Evolutionary conservation across 1,139 yeast species (phyloP), one percentile per base, ranked within the genome.

Genomic region (Zygotorulaspora mrakii): DNA sequence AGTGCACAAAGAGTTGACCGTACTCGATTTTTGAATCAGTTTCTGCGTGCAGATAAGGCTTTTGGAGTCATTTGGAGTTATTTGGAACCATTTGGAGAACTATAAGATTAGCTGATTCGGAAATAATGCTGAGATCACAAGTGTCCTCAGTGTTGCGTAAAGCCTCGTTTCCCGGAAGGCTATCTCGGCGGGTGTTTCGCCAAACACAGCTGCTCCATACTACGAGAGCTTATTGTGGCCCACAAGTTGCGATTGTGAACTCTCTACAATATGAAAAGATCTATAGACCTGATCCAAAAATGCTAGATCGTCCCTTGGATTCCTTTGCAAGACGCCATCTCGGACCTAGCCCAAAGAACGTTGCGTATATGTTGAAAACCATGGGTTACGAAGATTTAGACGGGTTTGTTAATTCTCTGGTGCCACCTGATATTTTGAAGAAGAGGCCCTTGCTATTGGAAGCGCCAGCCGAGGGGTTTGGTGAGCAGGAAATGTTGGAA

Each of bases 321-420:
- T 82, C 94, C 2, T 91, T 89, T 64, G 77, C 86, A 37, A 77
- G 94, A 61, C 84, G 97, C 57, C 98, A 91, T 67, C 71, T 88
- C 47, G 98, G 98, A 11, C 94, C 96, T 14, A 71, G 76, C 13
- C 78, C 85, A 0, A 60, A 55, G 1, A 78, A 85, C 47, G 83
- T 83, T 18, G 59, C 67, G 12, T 61, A 65, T 21, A 86, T 89
- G 95, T 73, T 91, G 45, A 48, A 64, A 5, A 66, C 73, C 7
- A 71, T 89, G 39, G 91, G 89, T 3, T 79, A 81, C 62, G 54
- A 66, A 1, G 82, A 84, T 56, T 64, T 89, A 40, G 80, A 80
- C 41, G 77, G 78, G 37, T 89, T 91, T 55, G 76, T 89, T 42
- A 54, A 71, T 12, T 71, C 76, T 21, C 89, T 88, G 8, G 80